Evolutionary conservation across 1,284 basidiomycete species (phyloP).

Genomic region (Neolentinus lepideus): DNA sequence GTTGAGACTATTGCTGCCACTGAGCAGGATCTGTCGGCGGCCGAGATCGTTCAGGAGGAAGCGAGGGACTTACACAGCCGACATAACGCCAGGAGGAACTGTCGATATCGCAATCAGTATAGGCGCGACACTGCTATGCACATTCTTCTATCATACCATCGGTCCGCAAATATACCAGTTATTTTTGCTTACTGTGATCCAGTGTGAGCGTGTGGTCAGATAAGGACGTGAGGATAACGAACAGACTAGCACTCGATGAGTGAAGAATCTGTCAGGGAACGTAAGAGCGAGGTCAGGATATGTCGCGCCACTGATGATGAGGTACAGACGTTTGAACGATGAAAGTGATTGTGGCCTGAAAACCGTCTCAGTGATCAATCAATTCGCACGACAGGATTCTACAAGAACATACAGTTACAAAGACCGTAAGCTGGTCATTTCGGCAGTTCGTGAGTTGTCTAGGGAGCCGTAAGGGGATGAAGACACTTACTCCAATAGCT

Average conservation of each 20-base stretch:
- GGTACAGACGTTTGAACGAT: constrained; percentile 25
- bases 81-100: constrained; percentile 22
- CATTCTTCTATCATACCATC: constrained; percentile 18
- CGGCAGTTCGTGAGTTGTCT: constrained; percentile 1
- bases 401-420: constrained; percentile 29
- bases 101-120: background rate
- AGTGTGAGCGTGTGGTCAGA: background rate
- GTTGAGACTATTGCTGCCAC: background rate
- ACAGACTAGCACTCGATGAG: constrained; percentile 31
- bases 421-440: constrained; percentile 33
- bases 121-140: background rate
- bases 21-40: background rate
- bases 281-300: constrained; percentile 3
- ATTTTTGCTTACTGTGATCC: constrained; percentile 27
- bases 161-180: constrained; percentile 31
- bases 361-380: background rate
- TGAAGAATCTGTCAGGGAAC: constrained; percentile 22
- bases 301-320: too few relatives aligned
- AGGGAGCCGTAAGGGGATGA: background rate
- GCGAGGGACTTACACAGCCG: constrained; percentile 20
- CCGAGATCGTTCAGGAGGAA: background rate
- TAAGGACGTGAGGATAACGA: constrained; percentile 9
- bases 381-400: background rate
- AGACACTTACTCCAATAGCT: constrained; percentile 32
- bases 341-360: constrained; percentile 29